Evolutionary conservation across 2,329 filamentous ascomycete genomes (phyloP), one percentile per base, ranked within the genome.

Genomic region (Aspergillus carbonarius): DNA sequence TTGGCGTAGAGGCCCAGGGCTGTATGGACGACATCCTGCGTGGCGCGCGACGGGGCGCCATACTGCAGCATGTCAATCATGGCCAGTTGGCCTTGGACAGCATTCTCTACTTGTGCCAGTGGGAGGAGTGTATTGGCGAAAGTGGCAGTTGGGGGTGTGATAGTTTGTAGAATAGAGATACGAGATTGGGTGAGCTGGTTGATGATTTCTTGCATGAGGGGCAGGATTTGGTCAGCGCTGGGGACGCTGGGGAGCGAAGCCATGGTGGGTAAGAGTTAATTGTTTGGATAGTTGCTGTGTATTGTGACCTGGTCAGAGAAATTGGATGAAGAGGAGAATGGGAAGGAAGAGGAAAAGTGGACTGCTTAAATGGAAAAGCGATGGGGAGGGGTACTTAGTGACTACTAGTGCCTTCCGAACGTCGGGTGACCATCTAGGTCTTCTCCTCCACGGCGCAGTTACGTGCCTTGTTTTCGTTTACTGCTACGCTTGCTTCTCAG

Each of bases 31-130:
- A 9, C 35, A 6, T 53, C 37, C 12, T 53, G 50, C 2, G 50
- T 53, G 2, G 27, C 47, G 7, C 35, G 25, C 4, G 23, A 44
- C 2, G 50, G 50, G 4, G 50, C 27, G 2, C 50, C 50, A 6
- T 53, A 53, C 27, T 53, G 50, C 2, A 53, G 23, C 50, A 53
- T 53, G 13, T 53, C 17, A 10, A 53, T 32, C 50, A 53, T 53
- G 18, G 17, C 50, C 9, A 30, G 23, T 13, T 53, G 13, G 23
- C 50, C 50, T 13, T 53, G 50, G n/a, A 53, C 15, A 9, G 35
- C 35, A n/a, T 53, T 42, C 4, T 53, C 50, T 2, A 50, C 47
- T 3, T 50, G n/a, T 4, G 50, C 50, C 6, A 53, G 20, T 18
- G 44, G 44, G 3, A 30, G 15, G 13, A 48, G n/a, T 8, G 13